Evolutionary conservation across 352 stramenopile genomes (phyloP).

Genomic region (Saprolegnia parasitica): DNA sequence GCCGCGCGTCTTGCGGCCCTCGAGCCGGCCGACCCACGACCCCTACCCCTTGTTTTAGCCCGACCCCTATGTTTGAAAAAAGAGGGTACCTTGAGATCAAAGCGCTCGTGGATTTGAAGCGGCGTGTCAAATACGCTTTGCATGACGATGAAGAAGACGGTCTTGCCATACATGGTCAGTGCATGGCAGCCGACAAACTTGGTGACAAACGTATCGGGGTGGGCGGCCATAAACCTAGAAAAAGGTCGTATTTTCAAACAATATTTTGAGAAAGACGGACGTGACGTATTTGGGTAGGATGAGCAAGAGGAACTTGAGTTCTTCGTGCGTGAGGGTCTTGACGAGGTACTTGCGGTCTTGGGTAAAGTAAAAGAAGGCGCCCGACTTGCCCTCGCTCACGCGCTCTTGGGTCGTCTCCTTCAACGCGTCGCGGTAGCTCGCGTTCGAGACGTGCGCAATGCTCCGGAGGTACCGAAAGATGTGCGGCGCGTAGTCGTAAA

Average conservation of each 20-base stretch:
- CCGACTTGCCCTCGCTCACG: slow-evolving; percentile 77
- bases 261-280: too few species aligned
- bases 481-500: slow-evolving; percentile 77
- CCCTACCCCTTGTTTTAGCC: slow-evolving; percentile 30
- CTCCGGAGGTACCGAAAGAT: slow-evolving; percentile 68
- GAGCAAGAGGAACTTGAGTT: slow-evolving; percentile 65
- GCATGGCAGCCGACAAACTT: slow-evolving; percentile 75
- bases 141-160: slow-evolving; percentile 82
- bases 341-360: slow-evolving; percentile 80
- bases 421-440: slow-evolving; percentile 61
- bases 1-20: slow-evolving; percentile 64
- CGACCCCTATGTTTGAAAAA: background rate
- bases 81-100: slow-evolving; percentile 51
- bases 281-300: slow-evolving; percentile 71
- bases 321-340: slow-evolving; percentile 71
- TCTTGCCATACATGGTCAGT: slow-evolving; percentile 83
- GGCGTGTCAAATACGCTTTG: slow-evolving; percentile 77
- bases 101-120: slow-evolving; percentile 73
- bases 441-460: slow-evolving; percentile 53
- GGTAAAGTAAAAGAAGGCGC: slow-evolving; percentile 81
- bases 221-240: slow-evolving; percentile 25
- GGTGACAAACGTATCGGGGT: slow-evolving; percentile 76
- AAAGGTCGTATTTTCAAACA: background rate
- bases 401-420: slow-evolving; percentile 71
- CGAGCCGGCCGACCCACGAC: slow-evolving; percentile 73